phyloP scores from a whole-genome alignment of 2,329 filamentous ascomycete genomes.

The Diaporthe citriasiana region DNA sequence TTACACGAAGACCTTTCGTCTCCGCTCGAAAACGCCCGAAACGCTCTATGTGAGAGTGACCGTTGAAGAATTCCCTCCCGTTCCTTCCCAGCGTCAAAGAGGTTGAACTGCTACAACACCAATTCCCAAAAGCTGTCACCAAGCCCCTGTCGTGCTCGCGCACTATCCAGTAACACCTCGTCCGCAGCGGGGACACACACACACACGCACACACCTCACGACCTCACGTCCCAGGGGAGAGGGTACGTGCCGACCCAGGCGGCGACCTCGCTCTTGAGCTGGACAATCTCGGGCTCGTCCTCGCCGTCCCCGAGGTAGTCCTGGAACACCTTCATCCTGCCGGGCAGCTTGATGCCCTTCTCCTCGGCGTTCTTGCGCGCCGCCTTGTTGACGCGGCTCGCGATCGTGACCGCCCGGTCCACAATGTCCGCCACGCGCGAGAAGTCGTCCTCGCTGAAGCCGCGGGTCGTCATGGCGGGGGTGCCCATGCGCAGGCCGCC shows the following conservation, averaged over 20 bases:
- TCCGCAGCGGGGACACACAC: background rate
- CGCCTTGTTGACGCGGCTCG: constrained; percentile 80
- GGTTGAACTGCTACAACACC: constrained; percentile 24
- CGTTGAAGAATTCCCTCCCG: constrained; percentile 34
- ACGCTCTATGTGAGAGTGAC: constrained; percentile 26
- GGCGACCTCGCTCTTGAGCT: constrained; percentile 80
- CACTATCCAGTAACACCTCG: background rate
- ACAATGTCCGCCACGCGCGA: constrained; percentile 87
- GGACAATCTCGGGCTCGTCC: constrained; percentile 77
- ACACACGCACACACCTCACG: constrained; percentile 42
- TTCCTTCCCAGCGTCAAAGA: constrained; percentile 4
- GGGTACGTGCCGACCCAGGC: constrained; percentile 84
- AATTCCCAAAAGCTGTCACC: background rate
- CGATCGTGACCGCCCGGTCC: constrained; percentile 84
- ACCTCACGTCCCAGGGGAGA: constrained; percentile 72
- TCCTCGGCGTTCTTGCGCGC: constrained; percentile 78
- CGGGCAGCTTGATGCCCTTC: constrained; percentile 75
- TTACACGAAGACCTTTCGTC: constrained; percentile 12
- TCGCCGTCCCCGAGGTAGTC: constrained; percentile 78
- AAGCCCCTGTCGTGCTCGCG: constrained; percentile 1
- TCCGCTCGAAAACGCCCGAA: background rate
- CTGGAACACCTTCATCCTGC: constrained; percentile 76
- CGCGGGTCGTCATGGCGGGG: constrained; percentile 96
- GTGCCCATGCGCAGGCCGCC: constrained; percentile 95
- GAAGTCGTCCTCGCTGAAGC: constrained; percentile 93